phyloP scores from a whole-genome alignment of 169 alveolate genomes.

The Ichthyophthirius multifiliis region DNA sequence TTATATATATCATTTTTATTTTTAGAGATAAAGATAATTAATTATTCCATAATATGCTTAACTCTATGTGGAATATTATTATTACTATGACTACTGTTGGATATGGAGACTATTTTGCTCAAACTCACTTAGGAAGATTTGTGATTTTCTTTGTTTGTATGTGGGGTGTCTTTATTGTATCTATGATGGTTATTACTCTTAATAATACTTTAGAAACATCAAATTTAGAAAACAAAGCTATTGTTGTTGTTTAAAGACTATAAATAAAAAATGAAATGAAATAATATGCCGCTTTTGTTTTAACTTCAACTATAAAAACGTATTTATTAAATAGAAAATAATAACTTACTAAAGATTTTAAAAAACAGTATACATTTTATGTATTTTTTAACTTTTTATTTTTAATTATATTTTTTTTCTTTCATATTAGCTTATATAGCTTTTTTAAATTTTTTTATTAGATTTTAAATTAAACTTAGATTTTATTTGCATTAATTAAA shows the following conservation, averaged over 20 bases:
- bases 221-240: constrained; percentile 65
- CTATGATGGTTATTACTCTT: constrained; percentile 71
- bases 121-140: constrained; percentile 64
- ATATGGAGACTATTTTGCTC: constrained; percentile 76
- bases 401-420: no score
- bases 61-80: constrained; percentile 59
- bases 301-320: no score
- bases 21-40: neutral
- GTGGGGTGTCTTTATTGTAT: constrained; percentile 74
- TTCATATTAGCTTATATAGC: constrained; percentile 10
- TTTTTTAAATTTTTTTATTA: neutral
- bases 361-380: no score
- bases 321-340: no score
- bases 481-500: neutral
- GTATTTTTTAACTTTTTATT: no score
- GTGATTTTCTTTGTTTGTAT: constrained; percentile 65
- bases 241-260: constrained; percentile 64
- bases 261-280: constrained; percentile 59
- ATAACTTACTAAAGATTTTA: no score
- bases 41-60: neutral
- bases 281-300: constrained; percentile 61
- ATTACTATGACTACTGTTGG: constrained; percentile 81
- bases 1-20: neutral
- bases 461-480: neutral
- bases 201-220: constrained; percentile 54